These are phyloP conservation scores for Lentinula edodes DNA, from an alignment of 768 basidiomycete genomes.

Conservation along the genomic window DNA sequence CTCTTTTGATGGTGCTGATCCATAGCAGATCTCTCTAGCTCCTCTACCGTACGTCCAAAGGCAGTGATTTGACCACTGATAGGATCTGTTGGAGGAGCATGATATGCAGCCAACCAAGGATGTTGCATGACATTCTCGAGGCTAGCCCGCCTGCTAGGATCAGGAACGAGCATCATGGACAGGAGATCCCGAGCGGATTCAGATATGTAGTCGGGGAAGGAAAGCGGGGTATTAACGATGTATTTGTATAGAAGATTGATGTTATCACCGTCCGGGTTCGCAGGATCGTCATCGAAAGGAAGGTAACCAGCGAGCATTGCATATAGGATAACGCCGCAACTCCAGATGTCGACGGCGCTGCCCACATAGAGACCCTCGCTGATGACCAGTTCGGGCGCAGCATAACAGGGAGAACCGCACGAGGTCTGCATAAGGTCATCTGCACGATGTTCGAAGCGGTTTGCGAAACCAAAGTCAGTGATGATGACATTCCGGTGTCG, in stretches of 20 bases:
- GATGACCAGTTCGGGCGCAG: slow-evolving; percentile 96
- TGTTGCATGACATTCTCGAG: slow-evolving; percentile 81
- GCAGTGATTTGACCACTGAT: slow-evolving; percentile 26
- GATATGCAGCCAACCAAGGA: slow-evolving; percentile 74
- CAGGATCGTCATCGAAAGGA: slow-evolving; percentile 99
- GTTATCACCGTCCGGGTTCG: slow-evolving; percentile 98
- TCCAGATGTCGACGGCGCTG: slow-evolving; percentile 97
- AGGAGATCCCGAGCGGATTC: slow-evolving; percentile 78
- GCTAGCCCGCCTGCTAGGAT: slow-evolving; percentile 75
- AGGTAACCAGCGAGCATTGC: slow-evolving; percentile 97
- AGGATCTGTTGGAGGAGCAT: slow-evolving; percentile 25
- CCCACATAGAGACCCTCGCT: slow-evolving; percentile 96
- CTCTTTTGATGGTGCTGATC: slow-evolving; percentile 84
- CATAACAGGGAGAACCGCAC: slow-evolving; percentile 97
- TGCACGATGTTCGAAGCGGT: slow-evolving; percentile 86
- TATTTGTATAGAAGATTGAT: slow-evolving; percentile 98
- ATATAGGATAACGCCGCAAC: slow-evolving; percentile 92
- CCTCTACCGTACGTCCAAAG: slow-evolving; percentile 69
- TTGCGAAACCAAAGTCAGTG: slow-evolving; percentile 99
- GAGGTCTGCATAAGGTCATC: slow-evolving; percentile 99
- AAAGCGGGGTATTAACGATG: slow-evolving; percentile 94
- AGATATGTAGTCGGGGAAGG: slow-evolving; percentile 96
- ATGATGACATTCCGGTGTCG: slow-evolving; percentile 98
- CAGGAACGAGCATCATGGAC: slow-evolving; percentile 90
- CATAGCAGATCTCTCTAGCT: slow-evolving; percentile 76